These are phyloP conservation scores for Neostapfia colusana DNA, from an alignment of 176 grass and related monocot species.

Conservation along the genomic window DNA sequence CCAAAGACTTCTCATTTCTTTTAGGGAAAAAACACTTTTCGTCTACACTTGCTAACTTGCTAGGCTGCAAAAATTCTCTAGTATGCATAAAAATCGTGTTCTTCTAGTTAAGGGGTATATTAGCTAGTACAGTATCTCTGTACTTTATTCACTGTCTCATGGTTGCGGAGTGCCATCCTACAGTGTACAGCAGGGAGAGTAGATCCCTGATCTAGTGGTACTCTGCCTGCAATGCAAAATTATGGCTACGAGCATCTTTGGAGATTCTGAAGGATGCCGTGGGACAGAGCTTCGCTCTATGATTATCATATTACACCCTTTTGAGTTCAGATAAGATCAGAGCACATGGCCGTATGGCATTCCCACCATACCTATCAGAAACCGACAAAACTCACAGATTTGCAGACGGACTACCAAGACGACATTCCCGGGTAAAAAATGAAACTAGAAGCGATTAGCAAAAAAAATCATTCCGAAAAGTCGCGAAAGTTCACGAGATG, in stretches of 20 bases:
- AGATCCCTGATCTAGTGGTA: background rate
- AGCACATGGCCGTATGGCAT: constrained; percentile 6
- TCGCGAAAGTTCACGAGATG: background rate
- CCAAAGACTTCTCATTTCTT: background rate
- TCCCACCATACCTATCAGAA: constrained; percentile 19
- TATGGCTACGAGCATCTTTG: background rate
- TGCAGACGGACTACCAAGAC: too few species aligned
- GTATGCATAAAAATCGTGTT: background rate
- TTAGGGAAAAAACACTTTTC: background rate
- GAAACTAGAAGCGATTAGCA: background rate
- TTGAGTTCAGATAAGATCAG: background rate
- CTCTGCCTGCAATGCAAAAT: constrained; percentile 1
- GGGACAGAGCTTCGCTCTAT: background rate
- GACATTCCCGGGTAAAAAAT: background rate
- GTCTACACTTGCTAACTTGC: background rate
- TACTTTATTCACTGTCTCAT: constrained; percentile 14
- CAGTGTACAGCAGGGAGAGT: background rate
- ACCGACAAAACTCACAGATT: background rate
- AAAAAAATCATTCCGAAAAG: background rate
- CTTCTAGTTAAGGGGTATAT: background rate
- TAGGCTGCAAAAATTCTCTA: background rate
- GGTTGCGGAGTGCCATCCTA: background rate
- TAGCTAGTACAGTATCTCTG: background rate
- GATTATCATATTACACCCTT: background rate
- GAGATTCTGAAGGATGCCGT: background rate